Evolutionary conservation across 352 stramenopile species (phyloP).

Genomic region (Phytopythium boreale): DNA sequence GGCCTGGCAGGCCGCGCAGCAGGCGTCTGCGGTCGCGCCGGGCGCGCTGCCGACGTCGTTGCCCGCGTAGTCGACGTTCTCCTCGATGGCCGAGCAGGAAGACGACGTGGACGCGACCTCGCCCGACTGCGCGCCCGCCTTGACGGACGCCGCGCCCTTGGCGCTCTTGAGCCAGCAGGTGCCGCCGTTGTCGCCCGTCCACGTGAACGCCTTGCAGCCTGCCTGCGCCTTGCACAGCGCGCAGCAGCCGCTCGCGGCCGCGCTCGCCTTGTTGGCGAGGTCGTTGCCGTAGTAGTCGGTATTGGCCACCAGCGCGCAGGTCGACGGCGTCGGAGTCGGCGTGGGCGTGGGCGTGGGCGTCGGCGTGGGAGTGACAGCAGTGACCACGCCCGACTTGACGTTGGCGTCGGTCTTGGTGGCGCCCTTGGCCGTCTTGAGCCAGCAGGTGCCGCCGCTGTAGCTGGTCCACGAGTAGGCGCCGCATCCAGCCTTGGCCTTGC

Average conservation of each 20-base stretch:
- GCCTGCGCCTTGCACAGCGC: slow-evolving; percentile 19
- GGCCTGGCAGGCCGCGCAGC: slow-evolving; percentile 27
- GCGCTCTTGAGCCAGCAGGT: slow-evolving; percentile 58
- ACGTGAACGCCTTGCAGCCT: slow-evolving; percentile 47
- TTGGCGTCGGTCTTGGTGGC: slow-evolving; percentile 9
- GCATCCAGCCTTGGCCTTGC: slow-evolving; percentile 27
- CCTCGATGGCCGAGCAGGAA: slow-evolving; percentile 21
- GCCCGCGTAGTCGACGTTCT: slow-evolving; percentile 31
- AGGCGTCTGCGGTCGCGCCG: slow-evolving; percentile 17
- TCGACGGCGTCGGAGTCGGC: slow-evolving; percentile 10
- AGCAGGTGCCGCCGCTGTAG: slow-evolving; percentile 47
- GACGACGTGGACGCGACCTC: slow-evolving; percentile 10
- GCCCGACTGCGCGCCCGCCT: slow-evolving; percentile 22
- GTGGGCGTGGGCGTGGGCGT: slow-evolving; percentile 5
- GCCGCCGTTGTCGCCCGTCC: slow-evolving; percentile 38
- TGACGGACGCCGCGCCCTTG: slow-evolving; percentile 14
- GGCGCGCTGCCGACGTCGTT: slow-evolving; percentile 19
- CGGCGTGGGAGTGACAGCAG: not conserved
- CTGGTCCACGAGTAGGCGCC: slow-evolving; percentile 50
- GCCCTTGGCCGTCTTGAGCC: slow-evolving; percentile 47
- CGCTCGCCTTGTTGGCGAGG: slow-evolving; percentile 17
- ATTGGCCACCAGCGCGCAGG: slow-evolving; percentile 23
- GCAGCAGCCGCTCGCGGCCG: slow-evolving; percentile 17
- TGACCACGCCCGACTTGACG: slow-evolving; percentile 13
- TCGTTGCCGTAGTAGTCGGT: slow-evolving; percentile 38